A percentile compares a stretch with the other conserved stretches of the same genome.
These are phyloP conservation scores for Peribolospora kevripleyi DNA, from an alignment of 768 basidiomycete species.

Conservation along the genomic window DNA sequence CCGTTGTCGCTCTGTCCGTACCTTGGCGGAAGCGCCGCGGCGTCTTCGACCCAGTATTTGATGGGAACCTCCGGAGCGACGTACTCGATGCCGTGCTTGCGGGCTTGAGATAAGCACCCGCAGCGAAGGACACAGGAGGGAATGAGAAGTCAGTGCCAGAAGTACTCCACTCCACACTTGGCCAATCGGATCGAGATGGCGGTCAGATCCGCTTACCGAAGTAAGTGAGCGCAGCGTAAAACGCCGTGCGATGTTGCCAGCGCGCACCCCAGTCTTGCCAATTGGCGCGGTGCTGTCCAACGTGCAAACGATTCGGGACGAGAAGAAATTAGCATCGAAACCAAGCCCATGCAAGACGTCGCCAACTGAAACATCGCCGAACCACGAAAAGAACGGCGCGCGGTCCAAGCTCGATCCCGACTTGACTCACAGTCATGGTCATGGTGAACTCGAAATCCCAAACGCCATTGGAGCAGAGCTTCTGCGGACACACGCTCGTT, in stretches of 20 bases:
- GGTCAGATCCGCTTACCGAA: slow-evolving; percentile 26
- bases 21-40: too few species aligned
- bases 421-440: too few species aligned
- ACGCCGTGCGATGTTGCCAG: slow-evolving; percentile 41
- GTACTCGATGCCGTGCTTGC: slow-evolving; percentile 38
- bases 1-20: too few species aligned
- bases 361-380: too few species aligned
- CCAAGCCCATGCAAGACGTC: too few species aligned
- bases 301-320: slow-evolving; percentile 18
- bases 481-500: slow-evolving; percentile 20
- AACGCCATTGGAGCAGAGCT: background rate
- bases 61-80: slow-evolving; percentile 39
- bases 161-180: too few species aligned
- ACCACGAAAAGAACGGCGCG: too few species aligned
- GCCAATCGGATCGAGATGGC: too few species aligned
- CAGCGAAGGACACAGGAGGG: too few species aligned
- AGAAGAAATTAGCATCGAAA: background rate
- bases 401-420: too few species aligned
- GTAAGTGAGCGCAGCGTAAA: slow-evolving; percentile 51
- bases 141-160: too few species aligned
- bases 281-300: background rate
- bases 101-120: too few species aligned
- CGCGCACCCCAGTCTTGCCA: slow-evolving; percentile 42
- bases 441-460: background rate
- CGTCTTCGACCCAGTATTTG: slow-evolving; percentile 16